These are phyloP conservation scores for Tetradesmus obliquus DNA, from an alignment of 139 green algal species.

Conservation along the genomic window DNA sequence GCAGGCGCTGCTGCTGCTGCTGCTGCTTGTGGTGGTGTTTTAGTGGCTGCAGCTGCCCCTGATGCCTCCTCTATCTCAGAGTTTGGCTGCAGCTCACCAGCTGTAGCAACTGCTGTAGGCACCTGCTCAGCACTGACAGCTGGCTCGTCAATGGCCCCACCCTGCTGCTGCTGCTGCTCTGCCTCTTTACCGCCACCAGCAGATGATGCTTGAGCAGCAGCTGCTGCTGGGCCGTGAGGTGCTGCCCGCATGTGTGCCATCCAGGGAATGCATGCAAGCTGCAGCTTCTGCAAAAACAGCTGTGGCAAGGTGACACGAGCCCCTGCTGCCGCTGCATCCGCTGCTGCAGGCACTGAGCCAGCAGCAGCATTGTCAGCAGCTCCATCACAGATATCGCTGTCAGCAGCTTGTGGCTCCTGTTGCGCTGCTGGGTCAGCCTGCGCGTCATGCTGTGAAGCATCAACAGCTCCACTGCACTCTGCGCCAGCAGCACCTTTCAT, in stretches of 20 bases:
- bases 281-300: not conserved
- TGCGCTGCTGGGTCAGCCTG: not conserved
- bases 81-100: not conserved
- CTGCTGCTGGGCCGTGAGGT: not conserved
- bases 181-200: too few relatives aligned
- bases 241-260: not conserved
- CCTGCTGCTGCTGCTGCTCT: not conserved
- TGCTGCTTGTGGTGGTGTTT: not conserved
- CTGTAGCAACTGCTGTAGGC: not conserved
- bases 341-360: not conserved
- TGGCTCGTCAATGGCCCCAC: not conserved
- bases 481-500: not conserved
- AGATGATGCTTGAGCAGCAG: not conserved
- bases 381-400: not conserved
- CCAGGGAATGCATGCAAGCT: not conserved
- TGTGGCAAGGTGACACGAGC: not conserved
- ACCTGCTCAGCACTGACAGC: not conserved
- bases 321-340: not conserved
- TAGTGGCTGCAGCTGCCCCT: not conserved
- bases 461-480: not conserved
- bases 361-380: not conserved
- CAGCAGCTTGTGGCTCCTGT: not conserved
- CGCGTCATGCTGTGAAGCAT: not conserved
- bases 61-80: not conserved
- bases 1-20: not conserved